A percentile compares a stretch with the other conserved stretches of the same genome.
Conservation (phyloP, 352 stramenopile species). For the Globisporangium cylindrosporum region DNA sequence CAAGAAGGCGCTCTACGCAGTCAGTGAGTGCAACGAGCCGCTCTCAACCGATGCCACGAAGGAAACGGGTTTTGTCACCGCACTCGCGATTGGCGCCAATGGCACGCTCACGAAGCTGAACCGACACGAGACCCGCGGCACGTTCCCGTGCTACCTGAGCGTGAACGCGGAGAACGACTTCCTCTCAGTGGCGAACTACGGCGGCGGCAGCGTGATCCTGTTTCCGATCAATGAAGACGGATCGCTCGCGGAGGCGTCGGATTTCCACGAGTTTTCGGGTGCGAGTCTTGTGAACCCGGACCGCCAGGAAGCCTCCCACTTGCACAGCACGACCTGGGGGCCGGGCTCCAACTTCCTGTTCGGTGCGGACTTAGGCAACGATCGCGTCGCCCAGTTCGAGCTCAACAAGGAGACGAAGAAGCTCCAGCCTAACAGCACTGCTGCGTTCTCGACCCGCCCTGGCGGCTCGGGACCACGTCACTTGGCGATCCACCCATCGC, state of each 20-base stretch:
- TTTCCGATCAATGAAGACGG: conserved; percentile 59
- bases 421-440: conserved; percentile 30
- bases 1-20: conserved; percentile 44
- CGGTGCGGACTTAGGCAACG: conserved; percentile 66
- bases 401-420: conserved; percentile 40
- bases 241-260: conserved; percentile 36
- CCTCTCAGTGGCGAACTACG: conserved; percentile 73
- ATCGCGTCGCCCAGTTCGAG: conserved; percentile 59
- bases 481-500: conserved; percentile 57
- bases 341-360: conserved; percentile 35
- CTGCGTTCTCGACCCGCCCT: conserved; percentile 40
- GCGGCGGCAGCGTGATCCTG: conserved; percentile 54
- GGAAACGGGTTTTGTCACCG: conserved; percentile 55
- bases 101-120: conserved; percentile 45
- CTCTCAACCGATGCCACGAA: conserved; percentile 23
- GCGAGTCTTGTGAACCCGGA: conserved; percentile 46
- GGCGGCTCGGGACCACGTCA: conserved; percentile 66
- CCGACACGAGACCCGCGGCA: conserved; percentile 48
- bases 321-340: conserved; percentile 75
- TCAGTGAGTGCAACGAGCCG: conserved; percentile 69
- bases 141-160: conserved; percentile 63
- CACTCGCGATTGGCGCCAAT: conserved; percentile 42
- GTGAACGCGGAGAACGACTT: conserved; percentile 47
- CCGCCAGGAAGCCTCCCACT: conserved; percentile 70
- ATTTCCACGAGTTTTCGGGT: conserved; percentile 46